Conservation (phyloP, 2,329 filamentous ascomycete genomes). For the Calonectria leucothoes region DNA sequence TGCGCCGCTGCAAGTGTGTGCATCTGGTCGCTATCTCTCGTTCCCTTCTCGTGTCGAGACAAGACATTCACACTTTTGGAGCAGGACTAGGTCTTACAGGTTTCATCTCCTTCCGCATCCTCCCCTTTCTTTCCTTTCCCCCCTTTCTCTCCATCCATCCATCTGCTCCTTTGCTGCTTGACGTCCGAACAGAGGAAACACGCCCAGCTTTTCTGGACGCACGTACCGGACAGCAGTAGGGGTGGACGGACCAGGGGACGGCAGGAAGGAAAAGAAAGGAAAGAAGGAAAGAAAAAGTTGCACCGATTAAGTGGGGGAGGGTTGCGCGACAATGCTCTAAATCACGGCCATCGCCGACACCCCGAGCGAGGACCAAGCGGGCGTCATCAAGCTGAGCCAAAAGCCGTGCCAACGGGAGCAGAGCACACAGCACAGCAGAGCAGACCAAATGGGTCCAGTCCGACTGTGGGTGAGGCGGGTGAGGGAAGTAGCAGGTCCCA, state of each 20-base stretch:
- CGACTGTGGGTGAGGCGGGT: constrained; percentile 5
- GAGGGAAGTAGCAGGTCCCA: neutral
- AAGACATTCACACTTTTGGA: neutral
- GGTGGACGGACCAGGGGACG: neutral
- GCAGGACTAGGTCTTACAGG: neutral
- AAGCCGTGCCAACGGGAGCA: neutral
- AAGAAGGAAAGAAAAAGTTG: constrained; percentile 14
- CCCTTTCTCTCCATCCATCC: neutral
- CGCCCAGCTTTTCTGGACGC: neutral
- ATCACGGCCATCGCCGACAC: constrained; percentile 22
- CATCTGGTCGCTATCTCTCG: neutral
- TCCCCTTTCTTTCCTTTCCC: no score
- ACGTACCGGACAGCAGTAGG: no score
- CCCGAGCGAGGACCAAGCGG: constrained; percentile 21
- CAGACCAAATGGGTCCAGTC: constrained; percentile 1
- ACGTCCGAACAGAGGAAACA: neutral
- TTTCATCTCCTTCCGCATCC: no score
- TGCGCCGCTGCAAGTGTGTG: neutral
- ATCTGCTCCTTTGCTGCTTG: neutral
- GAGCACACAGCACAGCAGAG: constrained; percentile 4
- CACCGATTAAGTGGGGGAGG: constrained; percentile 11
- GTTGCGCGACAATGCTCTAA: constrained; percentile 11
- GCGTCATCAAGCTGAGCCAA: constrained; percentile 8
- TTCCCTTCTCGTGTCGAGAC: neutral
- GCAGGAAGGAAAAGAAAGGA: neutral